Conservation (phyloP, 1,139 yeast genomes). For the Pichia norvegensis region DNA sequence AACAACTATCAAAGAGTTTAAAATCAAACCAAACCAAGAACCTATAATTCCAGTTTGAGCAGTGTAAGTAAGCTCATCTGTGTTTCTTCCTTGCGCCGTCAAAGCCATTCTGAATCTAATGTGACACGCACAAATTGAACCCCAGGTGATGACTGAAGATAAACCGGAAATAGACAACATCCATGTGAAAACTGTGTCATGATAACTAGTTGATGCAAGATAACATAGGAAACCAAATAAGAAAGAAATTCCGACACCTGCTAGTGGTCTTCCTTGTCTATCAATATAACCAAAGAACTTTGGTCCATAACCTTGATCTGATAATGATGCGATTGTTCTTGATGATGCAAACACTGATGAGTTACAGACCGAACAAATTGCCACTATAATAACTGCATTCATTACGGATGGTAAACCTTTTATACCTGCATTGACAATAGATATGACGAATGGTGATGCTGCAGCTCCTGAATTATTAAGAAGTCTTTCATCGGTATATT, state of each 20-base stretch:
- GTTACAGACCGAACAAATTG: slow-evolving; percentile 60
- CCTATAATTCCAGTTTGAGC: slow-evolving; percentile 62
- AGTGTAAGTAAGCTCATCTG: slow-evolving; percentile 54
- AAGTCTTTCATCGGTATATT: slow-evolving; percentile 42
- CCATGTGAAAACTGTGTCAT: slow-evolving; percentile 31
- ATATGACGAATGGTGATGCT: slow-evolving; percentile 67
- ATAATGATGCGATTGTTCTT: slow-evolving; percentile 66
- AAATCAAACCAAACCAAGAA: slow-evolving; percentile 49
- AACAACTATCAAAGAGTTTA: slow-evolving; percentile 52
- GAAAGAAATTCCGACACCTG: slow-evolving; percentile 47
- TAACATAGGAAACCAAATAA: slow-evolving; percentile 59
- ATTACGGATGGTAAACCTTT: slow-evolving; percentile 52
- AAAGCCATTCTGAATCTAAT: slow-evolving; percentile 69
- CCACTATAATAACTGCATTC: slow-evolving; percentile 57
- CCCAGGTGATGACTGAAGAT: slow-evolving; percentile 57
- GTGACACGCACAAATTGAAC: slow-evolving; percentile 60
- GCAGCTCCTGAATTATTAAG: slow-evolving; percentile 36
- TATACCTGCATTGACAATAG: slow-evolving; percentile 46
- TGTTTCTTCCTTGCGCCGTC: slow-evolving; percentile 48
- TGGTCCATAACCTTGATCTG: slow-evolving; percentile 72
- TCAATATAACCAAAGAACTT: slow-evolving; percentile 59
- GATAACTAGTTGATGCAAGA: slow-evolving; percentile 49
- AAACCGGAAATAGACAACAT: slow-evolving; percentile 3
- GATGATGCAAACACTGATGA: slow-evolving; percentile 70
- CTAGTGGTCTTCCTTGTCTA: slow-evolving; percentile 57